phyloP scores from a whole-genome alignment of 257 asterid species.

The Agastache rugosa region DNA sequence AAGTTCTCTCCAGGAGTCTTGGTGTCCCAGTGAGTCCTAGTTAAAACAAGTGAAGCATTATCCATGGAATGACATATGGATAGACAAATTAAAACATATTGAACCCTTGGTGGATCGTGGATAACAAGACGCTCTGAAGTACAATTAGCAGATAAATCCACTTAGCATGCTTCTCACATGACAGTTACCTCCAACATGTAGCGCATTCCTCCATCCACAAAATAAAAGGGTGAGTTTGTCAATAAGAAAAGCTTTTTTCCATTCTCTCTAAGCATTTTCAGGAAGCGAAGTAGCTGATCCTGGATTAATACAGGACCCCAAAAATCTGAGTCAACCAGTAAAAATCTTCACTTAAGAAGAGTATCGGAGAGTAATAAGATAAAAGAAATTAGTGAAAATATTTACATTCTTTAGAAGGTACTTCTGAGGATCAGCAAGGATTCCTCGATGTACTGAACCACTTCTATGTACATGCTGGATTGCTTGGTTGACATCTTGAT shows the following conservation, averaged over 20 bases:
- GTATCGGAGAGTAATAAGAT: neutral
- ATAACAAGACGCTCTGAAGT: slow-evolving; percentile 18
- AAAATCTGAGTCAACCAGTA: slow-evolving; percentile 24
- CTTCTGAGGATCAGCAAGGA: slow-evolving; percentile 80
- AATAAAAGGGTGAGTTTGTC: slow-evolving; percentile 93
- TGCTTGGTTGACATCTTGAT: slow-evolving; percentile 88
- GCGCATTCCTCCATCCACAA: slow-evolving; percentile 98
- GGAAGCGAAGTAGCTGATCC: slow-evolving; percentile 75
- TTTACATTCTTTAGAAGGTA: slow-evolving; percentile 82
- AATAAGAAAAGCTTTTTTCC: slow-evolving; percentile 94
- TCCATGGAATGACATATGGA: slow-evolving; percentile 14
- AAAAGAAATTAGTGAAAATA: slow-evolving; percentile 17
- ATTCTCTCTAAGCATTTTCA: slow-evolving; percentile 81
- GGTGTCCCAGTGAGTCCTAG: slow-evolving; percentile 81
- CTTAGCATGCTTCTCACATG: slow-evolving; percentile 1
- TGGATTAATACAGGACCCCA: slow-evolving; percentile 44
- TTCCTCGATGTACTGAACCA: slow-evolving; percentile 85
- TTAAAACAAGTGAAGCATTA: slow-evolving; percentile 30
- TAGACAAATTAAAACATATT: neutral
- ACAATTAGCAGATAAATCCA: slow-evolving; percentile 27
- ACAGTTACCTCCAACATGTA: slow-evolving; percentile 83
- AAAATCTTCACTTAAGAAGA: slow-evolving; percentile 20
- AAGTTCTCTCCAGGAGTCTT: slow-evolving; percentile 94
- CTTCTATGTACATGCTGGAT: slow-evolving; percentile 92
- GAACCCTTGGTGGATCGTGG: neutral